Conservation (phyloP, 768 basidiomycete species). For the Lentinula sp. region DNA sequence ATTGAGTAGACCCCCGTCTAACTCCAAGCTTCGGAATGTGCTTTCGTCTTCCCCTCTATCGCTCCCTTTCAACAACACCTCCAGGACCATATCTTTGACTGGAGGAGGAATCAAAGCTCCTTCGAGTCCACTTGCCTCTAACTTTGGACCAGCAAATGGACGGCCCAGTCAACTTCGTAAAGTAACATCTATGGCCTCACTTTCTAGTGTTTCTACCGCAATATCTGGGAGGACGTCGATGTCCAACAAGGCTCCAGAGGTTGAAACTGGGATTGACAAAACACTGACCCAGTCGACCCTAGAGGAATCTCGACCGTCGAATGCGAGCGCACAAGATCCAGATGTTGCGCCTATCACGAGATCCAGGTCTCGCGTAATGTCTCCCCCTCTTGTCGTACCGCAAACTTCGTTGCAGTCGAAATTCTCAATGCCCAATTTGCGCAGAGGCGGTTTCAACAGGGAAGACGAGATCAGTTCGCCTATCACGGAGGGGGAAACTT, state of each 20-base stretch:
- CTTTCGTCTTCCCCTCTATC: not conserved
- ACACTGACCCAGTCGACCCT: not conserved
- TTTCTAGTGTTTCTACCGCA: not conserved
- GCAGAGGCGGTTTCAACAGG: slow-evolving; percentile 31
- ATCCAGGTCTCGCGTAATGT: slow-evolving; percentile 24
- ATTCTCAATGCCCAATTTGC: slow-evolving; percentile 62
- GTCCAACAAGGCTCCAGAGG: not conserved
- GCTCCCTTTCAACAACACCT: not conserved
- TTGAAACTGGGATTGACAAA: not conserved
- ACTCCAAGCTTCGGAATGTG: not conserved
- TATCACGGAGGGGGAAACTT: slow-evolving; percentile 39
- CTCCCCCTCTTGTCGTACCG: slow-evolving; percentile 31
- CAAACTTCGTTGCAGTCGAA: slow-evolving; percentile 49
- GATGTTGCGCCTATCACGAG: slow-evolving; percentile 24
- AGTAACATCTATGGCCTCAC: slow-evolving; percentile 4
- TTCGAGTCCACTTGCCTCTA: not conserved
- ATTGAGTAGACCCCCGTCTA: slow-evolving; percentile 5
- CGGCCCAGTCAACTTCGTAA: not conserved
- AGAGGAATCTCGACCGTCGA: not conserved
- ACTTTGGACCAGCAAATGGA: not conserved
- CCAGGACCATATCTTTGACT: not conserved
- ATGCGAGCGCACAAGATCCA: not conserved
- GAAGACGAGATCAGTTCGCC: slow-evolving; percentile 22
- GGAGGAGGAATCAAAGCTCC: slow-evolving; percentile 2
- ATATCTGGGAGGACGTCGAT: not conserved